Base-by-base conservation (phyloP, 192 early-diverging fungal genomes). In the Entophlyctis luteolus region DNA sequence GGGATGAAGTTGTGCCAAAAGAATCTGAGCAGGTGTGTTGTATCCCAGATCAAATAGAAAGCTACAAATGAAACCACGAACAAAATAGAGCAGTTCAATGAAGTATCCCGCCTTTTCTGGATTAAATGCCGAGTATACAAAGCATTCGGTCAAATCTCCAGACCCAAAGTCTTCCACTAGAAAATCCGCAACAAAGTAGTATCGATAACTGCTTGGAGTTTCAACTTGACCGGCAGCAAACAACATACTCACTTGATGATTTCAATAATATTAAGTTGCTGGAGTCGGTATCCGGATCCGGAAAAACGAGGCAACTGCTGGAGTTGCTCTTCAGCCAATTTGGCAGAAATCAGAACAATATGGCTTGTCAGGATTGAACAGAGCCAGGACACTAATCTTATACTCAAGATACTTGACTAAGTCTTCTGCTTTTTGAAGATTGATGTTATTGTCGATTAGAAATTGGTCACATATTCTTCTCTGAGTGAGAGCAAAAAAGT, bases 1-100 rank as follows among this genome's bases (percentile, higher is more conserved):
- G 4, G 71, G 71, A 67, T 72, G 71, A 10, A 72, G 71, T 49
- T 72, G 71, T 8, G 71, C 71, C 37, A 72, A 27, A 1, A 72
- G 71, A 37, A 72, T 72, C 48, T 72, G 53, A 25, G 23, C 16
- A 46, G 71, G 71, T 22, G 1, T 22, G 1, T 73, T 35, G 49
- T 54, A 72, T 42, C 71, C 71, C 28, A 35, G 42, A n/a, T 65
- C 56, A 1, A 72, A 3, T 50, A 72, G 38, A 57, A 42, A 72
- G 54, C 58, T 68, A 31, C 71, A 72, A 6, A 72, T 56, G 45
- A 55, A 55, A 10, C 22, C 58, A 45, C 71, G 70, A 42, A 72
- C 70, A 60, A 72, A 72, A 47, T 73, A 72, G 25, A 72, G 53
- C 49, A 32, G 18, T 35, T 34, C 28, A 20, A 56, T 31, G 8